Conservation (phyloP, 192 early-diverging fungal species). For the Entrophospora sp. region DNA sequence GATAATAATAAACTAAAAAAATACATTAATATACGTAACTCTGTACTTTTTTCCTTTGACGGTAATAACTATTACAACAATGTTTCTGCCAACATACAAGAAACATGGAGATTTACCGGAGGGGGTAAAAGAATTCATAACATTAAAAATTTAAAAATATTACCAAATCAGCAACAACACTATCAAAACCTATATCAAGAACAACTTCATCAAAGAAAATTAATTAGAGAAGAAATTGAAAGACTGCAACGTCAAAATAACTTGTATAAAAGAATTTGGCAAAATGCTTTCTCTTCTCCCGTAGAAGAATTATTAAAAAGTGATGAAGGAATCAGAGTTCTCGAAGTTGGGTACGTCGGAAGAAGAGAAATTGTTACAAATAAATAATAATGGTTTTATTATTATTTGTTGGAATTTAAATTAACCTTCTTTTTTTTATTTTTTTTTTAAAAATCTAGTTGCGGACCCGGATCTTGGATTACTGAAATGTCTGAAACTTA, state of each 20-base stretch:
- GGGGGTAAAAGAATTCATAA: background rate
- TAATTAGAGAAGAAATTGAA: background rate
- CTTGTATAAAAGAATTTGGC: slow-evolving; percentile 9
- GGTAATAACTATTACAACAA: no score
- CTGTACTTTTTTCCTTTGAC: no score
- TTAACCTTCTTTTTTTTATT: background rate
- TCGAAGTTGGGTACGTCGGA: slow-evolving; percentile 15
- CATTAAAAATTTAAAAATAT: background rate
- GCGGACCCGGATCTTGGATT: slow-evolving; percentile 32
- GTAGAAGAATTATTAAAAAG: background rate
- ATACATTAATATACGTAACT: no score
- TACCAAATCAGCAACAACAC: background rate
- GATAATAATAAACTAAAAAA: no score
- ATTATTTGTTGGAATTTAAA: background rate
- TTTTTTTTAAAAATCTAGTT: background rate
- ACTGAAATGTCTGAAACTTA: slow-evolving; percentile 31
- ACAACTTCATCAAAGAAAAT: no score
- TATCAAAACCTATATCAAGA: no score
- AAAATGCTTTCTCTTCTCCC: background rate
- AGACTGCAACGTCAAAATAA: slow-evolving; percentile 3
- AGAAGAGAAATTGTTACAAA: background rate
- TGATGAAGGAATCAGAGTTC: background rate
- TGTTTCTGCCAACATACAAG: no score
- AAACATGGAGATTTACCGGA: background rate
- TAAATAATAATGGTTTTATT: background rate